These are phyloP conservation scores for Solanum appendiculatum DNA, from an alignment of 257 asterid genomes.

Conservation along the genomic window DNA sequence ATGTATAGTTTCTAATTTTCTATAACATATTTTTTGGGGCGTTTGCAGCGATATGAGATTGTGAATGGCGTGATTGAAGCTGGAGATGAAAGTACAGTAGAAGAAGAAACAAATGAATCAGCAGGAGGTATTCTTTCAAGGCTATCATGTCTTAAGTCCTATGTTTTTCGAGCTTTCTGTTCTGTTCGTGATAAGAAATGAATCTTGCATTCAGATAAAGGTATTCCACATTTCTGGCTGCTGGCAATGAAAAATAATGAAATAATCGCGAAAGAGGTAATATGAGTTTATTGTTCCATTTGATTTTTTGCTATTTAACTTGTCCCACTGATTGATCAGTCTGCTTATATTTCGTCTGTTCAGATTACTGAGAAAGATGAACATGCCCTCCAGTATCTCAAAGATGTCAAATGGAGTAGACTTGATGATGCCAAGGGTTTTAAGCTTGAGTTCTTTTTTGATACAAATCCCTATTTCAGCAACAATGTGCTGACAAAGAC, in stretches of 20 bases:
- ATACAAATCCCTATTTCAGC: conserved; percentile 55
- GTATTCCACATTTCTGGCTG: conserved; percentile 83
- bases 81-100: conserved; percentile 15
- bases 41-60: conserved; percentile 44
- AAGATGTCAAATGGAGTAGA: conserved; percentile 73
- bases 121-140: conserved; percentile 10
- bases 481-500: conserved; percentile 61
- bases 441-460: conserved; percentile 62
- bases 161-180: not conserved
- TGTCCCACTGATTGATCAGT: not conserved
- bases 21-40: not conserved
- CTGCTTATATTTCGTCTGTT: not conserved
- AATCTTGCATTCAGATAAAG: conserved; percentile 33
- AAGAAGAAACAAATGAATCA: conserved; percentile 1
- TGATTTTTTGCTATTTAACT: not conserved
- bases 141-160: not conserved
- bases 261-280: conserved; percentile 65
- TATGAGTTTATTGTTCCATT: not conserved
- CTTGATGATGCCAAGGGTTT: conserved; percentile 64
- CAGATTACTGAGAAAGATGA: conserved; percentile 75
- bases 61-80: conserved; percentile 46
- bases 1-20: not conserved
- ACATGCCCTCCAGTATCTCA: conserved; percentile 61
- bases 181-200: not conserved
- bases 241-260: conserved; percentile 70